phyloP scores from a whole-genome alignment of 129 eudicot genomes.

The Chrysanthemum lavandulifolium region DNA sequence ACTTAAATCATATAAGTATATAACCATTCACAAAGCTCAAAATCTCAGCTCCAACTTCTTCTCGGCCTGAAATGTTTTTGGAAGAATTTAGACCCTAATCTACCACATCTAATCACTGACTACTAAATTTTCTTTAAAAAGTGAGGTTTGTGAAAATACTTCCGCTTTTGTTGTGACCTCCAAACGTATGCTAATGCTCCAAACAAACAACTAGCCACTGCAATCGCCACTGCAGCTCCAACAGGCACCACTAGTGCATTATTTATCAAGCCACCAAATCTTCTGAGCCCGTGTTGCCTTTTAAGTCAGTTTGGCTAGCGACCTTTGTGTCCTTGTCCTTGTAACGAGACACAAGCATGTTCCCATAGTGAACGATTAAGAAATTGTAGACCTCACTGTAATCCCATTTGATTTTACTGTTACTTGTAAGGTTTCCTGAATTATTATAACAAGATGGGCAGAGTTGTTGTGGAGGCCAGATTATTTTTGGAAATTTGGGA shows the following conservation, averaged over 20 bases:
- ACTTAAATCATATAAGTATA: slow-evolving; percentile 10
- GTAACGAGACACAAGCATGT: slow-evolving; percentile 39
- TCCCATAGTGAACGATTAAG: slow-evolving; percentile 61
- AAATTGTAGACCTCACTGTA: slow-evolving; percentile 64
- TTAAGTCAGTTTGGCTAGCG: slow-evolving; percentile 20
- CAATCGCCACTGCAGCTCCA: slow-evolving; percentile 83
- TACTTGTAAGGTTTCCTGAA: slow-evolving; percentile 7
- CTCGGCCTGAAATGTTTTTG: slow-evolving; percentile 62
- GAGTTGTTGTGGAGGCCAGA: slow-evolving; percentile 81
- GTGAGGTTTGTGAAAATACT: slow-evolving; percentile 62
- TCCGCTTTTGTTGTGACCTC: slow-evolving; percentile 82
- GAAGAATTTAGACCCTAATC: slow-evolving; percentile 27
- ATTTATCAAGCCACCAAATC: slow-evolving; percentile 36
- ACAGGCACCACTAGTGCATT: slow-evolving; percentile 65
- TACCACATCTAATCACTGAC: slow-evolving; percentile 1
- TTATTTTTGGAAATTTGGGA: slow-evolving; percentile 69
- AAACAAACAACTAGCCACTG: slow-evolving; percentile 79
- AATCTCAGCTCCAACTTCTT: slow-evolving; percentile 67
- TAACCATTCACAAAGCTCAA: slow-evolving; percentile 1
- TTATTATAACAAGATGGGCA: slow-evolving; percentile 62
- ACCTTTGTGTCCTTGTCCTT: slow-evolving; percentile 46
- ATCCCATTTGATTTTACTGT: slow-evolving; percentile 47
- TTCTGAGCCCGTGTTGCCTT: slow-evolving; percentile 21
- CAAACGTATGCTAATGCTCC: slow-evolving; percentile 81
- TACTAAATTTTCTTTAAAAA: slow-evolving; percentile 61